A percentile compares a stretch with the other conserved stretches of the same genome.
These are phyloP conservation scores for Lotmaria passim DNA, from an alignment of 208 protist genomes.

Conservation along the genomic window DNA sequence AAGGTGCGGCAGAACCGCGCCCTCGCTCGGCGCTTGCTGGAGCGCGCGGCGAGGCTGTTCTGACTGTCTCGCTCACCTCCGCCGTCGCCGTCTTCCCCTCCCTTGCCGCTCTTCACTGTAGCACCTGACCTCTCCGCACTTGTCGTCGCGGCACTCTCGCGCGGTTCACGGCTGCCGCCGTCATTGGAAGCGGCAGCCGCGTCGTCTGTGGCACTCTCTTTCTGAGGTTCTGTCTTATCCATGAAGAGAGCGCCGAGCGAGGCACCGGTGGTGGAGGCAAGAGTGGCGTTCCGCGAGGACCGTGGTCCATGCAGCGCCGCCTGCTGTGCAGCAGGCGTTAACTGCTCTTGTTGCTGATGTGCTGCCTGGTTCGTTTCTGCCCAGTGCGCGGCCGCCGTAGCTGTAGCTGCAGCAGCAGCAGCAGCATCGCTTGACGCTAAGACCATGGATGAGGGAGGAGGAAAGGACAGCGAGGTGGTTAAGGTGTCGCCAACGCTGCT, in stretches of 20 bases:
- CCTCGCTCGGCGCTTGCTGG: slow-evolving; percentile 8
- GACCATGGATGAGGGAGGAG: slow-evolving; percentile 10
- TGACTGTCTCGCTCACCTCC: slow-evolving; percentile 15
- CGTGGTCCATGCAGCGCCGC: background rate
- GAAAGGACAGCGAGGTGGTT: slow-evolving; percentile 3
- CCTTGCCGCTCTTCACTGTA: background rate
- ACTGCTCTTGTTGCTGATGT: background rate
- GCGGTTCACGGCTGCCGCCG: background rate
- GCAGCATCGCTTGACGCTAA: too few relatives aligned
- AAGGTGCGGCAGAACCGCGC: slow-evolving; percentile 38
- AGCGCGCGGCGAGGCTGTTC: slow-evolving; percentile 1
- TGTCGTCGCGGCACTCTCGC: too few relatives aligned
- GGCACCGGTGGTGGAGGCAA: background rate
- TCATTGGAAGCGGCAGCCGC: background rate
- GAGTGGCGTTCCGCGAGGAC: background rate
- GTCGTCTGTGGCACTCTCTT: background rate
- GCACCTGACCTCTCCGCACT: too few relatives aligned
- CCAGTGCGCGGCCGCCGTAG: background rate
- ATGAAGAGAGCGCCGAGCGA: slow-evolving; percentile 22
- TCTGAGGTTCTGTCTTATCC: background rate
- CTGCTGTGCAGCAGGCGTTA: background rate
- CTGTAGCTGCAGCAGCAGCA: background rate
- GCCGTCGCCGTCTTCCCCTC: background rate
- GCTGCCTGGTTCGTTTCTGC: background rate
- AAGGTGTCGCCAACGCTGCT: slow-evolving; percentile 9